Percentiles rank a stretch among this genome's conserved stretches.
Conservation (phyloP, 2,329 filamentous ascomycete genomes). For the Sphaerulina musiva region DNA sequence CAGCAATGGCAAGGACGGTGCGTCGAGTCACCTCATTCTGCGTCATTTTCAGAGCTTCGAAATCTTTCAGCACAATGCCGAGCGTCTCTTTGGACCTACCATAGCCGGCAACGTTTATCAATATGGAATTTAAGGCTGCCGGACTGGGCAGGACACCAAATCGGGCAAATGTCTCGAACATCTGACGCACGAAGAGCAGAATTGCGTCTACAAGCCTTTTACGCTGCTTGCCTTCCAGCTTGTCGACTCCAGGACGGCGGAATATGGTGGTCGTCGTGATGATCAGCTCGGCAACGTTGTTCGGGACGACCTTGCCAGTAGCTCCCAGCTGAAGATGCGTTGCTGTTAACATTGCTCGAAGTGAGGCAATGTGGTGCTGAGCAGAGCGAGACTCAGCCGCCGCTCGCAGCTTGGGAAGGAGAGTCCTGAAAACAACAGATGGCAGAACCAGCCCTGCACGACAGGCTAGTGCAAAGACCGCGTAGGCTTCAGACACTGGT, state of each 20-base stretch:
- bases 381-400: conserved; percentile 16
- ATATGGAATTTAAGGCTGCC: conserved; percentile 35
- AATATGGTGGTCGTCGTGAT: conserved; percentile 30
- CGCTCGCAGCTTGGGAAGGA: conserved; percentile 32
- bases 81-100: conserved; percentile 29
- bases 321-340: conserved; percentile 40
- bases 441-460: conserved; percentile 39
- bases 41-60: conserved; percentile 25
- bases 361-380: conserved; percentile 12
- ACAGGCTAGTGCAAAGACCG: conserved; percentile 44
- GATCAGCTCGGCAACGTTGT: conserved; percentile 37
- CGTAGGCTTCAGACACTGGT: conserved; percentile 43
- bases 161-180: conserved; percentile 28
- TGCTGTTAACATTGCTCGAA: conserved; percentile 39
- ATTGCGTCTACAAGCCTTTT: conserved; percentile 23
- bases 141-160: conserved; percentile 27
- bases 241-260: conserved; percentile 19
- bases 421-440: conserved; percentile 28
- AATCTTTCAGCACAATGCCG: conserved; percentile 26
- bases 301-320: conserved; percentile 33
- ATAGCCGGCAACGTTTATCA: conserved; percentile 33
- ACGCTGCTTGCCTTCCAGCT: conserved; percentile 17
- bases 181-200: conserved; percentile 24
- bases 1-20: conserved; percentile 33
- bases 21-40: conserved; percentile 32